Conservation (phyloP, 495 filamentous ascomycete species). For the Ascobolus immersus region DNA sequence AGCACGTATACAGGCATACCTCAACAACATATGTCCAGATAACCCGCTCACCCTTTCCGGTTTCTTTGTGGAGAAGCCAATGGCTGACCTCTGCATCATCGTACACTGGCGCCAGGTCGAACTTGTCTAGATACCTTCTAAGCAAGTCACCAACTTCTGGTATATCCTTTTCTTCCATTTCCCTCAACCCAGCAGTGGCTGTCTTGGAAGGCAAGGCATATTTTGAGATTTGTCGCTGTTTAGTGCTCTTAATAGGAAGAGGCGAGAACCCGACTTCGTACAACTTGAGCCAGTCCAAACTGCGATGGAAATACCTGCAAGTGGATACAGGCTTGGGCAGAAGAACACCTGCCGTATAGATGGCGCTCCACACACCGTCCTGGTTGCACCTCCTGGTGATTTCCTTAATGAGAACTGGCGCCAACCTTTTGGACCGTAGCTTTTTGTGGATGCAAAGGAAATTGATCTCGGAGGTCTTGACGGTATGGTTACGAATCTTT, state of each 20-base stretch:
- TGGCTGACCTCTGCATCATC: slow-evolving; percentile 55
- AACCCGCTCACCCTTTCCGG: slow-evolving; percentile 42
- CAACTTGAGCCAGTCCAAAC: slow-evolving; percentile 82
- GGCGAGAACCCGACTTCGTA: slow-evolving; percentile 80
- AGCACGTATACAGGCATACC: slow-evolving; percentile 17
- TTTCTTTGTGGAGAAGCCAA: slow-evolving; percentile 48
- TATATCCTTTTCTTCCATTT: slow-evolving; percentile 59
- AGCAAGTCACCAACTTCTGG: slow-evolving; percentile 43
- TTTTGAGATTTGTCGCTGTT: slow-evolving; percentile 49
- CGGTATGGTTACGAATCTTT: slow-evolving; percentile 45
- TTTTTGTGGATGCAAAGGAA: slow-evolving; percentile 97
- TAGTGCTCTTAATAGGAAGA: slow-evolving; percentile 55
- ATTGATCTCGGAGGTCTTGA: slow-evolving; percentile 78
- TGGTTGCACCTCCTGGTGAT: slow-evolving; percentile 76
- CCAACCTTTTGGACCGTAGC: slow-evolving; percentile 68
- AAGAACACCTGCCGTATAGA: slow-evolving; percentile 79
- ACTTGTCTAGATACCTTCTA: slow-evolving; percentile 49
- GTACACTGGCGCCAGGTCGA: slow-evolving; percentile 64
- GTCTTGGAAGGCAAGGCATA: slow-evolving; percentile 52
- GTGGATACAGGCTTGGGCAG: slow-evolving; percentile 76
- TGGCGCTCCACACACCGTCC: slow-evolving; percentile 64
- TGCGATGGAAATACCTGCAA: slow-evolving; percentile 80
- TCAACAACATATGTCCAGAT: slow-evolving; percentile 86
- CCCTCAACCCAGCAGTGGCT: slow-evolving; percentile 42
- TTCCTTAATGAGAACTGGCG: slow-evolving; percentile 87